Evolutionary conservation across 129 eudicot genomes (phyloP).

Genomic region (Saussurea involucrata): DNA sequence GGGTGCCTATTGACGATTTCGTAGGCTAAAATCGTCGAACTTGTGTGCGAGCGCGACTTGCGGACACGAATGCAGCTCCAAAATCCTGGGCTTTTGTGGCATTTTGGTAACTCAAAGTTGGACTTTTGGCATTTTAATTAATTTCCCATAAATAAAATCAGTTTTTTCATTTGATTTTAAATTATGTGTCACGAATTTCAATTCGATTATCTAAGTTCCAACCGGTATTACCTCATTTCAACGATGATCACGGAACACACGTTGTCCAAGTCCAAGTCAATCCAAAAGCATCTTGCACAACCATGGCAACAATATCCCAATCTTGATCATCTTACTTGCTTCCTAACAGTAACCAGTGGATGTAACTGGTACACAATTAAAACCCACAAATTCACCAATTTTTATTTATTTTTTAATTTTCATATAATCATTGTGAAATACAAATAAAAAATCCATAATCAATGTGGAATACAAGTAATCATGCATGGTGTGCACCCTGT

Average conservation of each 20-base stretch:
- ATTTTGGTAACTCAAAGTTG: too few species aligned
- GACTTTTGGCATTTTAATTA: too few species aligned
- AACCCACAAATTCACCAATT: constrained; percentile 1
- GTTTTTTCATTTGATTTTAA: too few species aligned
- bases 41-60: too few species aligned
- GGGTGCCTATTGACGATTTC: too few species aligned
- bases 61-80: too few species aligned
- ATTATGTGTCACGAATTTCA: too few species aligned
- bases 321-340: constrained; percentile 14
- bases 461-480: constrained; percentile 15
- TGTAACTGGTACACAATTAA: constrained; percentile 21
- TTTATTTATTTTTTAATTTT: neutral
- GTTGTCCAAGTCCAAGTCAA: neutral
- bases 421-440: neutral
- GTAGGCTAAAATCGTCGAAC: too few species aligned
- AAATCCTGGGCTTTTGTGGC: too few species aligned
- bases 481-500: neutral
- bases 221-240: constrained; percentile 17
- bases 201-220: neutral
- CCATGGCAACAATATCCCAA: constrained; percentile 15
- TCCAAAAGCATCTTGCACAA: constrained; percentile 9
- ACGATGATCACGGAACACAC: constrained; percentile 28
- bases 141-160: too few species aligned
- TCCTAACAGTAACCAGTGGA: constrained; percentile 15
- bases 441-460: neutral